phyloP scores from a whole-genome alignment of 345 rosid genomes.

The Alliaria petiolata region DNA sequence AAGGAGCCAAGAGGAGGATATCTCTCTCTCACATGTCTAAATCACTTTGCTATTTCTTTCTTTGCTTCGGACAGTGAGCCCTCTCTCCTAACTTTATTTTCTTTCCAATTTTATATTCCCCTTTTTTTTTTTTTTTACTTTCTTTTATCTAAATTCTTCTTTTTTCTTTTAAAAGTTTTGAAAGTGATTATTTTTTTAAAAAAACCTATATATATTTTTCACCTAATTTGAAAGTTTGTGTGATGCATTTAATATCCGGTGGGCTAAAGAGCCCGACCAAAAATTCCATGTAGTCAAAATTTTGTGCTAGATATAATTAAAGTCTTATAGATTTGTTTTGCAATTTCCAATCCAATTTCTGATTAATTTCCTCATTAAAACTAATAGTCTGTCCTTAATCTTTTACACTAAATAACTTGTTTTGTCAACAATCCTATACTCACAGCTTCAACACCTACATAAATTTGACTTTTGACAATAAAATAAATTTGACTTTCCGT shows the following conservation, averaged over 20 bases:
- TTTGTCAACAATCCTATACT: neutral
- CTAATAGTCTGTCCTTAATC: neutral
- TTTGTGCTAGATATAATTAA: neutral
- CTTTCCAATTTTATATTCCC: constrained; percentile 12
- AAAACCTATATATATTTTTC: no score
- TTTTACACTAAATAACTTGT: neutral
- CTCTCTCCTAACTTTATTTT: constrained; percentile 34
- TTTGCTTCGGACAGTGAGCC: constrained; percentile 39
- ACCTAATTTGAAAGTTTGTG: constrained; percentile 1
- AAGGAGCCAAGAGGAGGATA: constrained; percentile 11
- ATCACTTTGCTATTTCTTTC: constrained; percentile 39
- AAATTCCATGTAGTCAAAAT: constrained; percentile 9
- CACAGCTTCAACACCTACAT: neutral
- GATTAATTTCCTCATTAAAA: neutral
- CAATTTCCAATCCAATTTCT: neutral
- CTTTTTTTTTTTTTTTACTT: constrained; percentile 1
- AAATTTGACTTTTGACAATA: constrained; percentile 14
- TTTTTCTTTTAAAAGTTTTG: constrained; percentile 2
- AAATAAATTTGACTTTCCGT: constrained; percentile 1
- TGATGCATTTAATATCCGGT: constrained; percentile 14
- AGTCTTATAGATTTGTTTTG: neutral
- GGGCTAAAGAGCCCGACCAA: constrained; percentile 8
- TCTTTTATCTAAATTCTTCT: constrained; percentile 1
- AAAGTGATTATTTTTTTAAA: neutral
- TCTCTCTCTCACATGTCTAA: constrained; percentile 32